Base-by-base conservation (phyloP, 164 flowering plant genomes). In the Liriodendron chinense region DNA sequence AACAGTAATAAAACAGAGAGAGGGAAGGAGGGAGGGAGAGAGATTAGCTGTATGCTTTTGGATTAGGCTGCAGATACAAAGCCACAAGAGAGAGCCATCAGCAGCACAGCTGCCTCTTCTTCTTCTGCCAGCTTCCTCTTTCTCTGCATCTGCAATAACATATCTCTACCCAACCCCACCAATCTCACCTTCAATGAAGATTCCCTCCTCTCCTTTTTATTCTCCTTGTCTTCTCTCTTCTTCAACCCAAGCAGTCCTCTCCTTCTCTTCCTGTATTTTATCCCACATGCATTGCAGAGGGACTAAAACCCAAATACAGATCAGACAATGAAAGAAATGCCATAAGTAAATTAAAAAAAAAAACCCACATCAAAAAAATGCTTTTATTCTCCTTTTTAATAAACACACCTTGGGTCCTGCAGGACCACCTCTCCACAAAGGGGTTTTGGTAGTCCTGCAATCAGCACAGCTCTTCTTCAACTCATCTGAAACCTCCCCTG, bases 231-330 rank as follows among this genome's bases (percentile, higher is more conserved):
- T 43, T 73, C 75, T 63, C 72, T 81, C 43, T 68, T 79, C 53
- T 79, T 83, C 14, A 83, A 9, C 1, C 90, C 87, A 71, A 89
- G 67, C 10, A 83, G 62, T 12, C 84, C 87, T 78, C 88, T 86
- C 75, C 87, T 87, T 84, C 77, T 87, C 81, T 94, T 94, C 65
- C 90, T 89, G 84, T 85, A 82, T 72, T 88, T 88, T 78, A 91
- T 93, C 80, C 98, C 98, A 72, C 98, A 93, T 3, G 96, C 98
- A 79, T 93, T 94, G 72, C 97, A 94, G 4, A 94, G 80, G 1
- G 98, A 83, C 97, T 94, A 92, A 24, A 72, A 74, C 63, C 47
- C 2, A 65, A 18, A 65, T 23, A 28, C n/a, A 65, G 67, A 23
- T 71, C 49, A 47, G 14, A 72, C 21, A 13, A 7, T 2, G 70